Base-by-base conservation (phyloP, 1,139 yeast species). In the Lodderomyces metapsilosis region DNA sequence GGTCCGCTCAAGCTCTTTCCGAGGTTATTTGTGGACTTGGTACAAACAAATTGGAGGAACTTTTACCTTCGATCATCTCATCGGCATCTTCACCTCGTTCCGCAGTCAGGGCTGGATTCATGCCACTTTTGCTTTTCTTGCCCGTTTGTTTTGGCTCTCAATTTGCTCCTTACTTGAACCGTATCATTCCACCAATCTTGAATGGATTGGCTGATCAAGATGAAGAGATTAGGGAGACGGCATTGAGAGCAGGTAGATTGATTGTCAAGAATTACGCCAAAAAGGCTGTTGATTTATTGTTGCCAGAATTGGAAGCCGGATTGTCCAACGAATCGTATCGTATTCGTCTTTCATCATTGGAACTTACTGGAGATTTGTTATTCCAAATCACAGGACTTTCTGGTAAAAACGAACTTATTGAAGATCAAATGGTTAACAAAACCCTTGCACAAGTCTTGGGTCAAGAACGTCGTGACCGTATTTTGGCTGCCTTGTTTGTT, bases 61-160 rank as follows among this genome's bases (percentile, higher is more conserved):
- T 91, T 55, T 68, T 94, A 47, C 98, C 99, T 31, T 63, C 73
- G 2, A 84, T 94, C 50, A 74, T 92, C 53, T 66, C 78, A n/a
- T 84, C 84, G 54, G 86, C 95, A 22, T 69, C 81, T 18, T 78
- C 82, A 37, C 59, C 83, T 21, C 78, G 85, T 56, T 60, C 83
- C 18, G 82, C 83, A 60, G 78, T 88, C 41, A 85, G 97, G 61
- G 95, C 92, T 48, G 97, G 98, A 33, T 94, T 80, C 62, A 84
- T 89, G 84, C 97, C 98, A 16, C 66, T 94, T 59, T 70, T 94
- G 58, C 71, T 94, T 41, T 92, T 87, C 61, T 71, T 94, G 50
- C 98, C 98, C 4, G 95, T 92, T 38, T 87, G 97, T 64, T 94
- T 92, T 61, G 98, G 98, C 36, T 69, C 85, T 36, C 94, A 88